Base-by-base conservation (phyloP, 2,329 filamentous ascomycete genomes). In the Colletotrichum aenigma region DNA sequence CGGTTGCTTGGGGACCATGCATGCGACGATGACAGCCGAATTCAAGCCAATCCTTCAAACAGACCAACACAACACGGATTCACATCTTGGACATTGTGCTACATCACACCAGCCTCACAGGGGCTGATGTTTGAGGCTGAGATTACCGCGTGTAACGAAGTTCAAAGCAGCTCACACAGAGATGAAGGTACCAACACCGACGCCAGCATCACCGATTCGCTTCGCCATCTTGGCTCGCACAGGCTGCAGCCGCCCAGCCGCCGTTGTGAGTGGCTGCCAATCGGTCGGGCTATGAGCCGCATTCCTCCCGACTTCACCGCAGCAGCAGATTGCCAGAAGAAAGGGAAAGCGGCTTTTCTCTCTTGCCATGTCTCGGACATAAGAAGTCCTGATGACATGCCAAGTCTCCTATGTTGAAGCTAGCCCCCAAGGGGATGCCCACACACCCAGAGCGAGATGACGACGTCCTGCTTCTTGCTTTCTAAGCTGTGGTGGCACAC, bases 331-430 rank as follows among this genome's bases (percentile, higher is more conserved):
- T 21, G 10, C 10, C n/a, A 24, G 3, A 13, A 52, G 43, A 52
- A 52, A 24, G 43, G n/a, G 9, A 21, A 12, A 66, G 16, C n/a
- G 16, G 18, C 34, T 34, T 52, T 9, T 26, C 24, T 69, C 4
- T 24, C 5, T 36, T 36, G 26, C 56, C 36, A 36, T 62, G 67
- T 62, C 56, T 74, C 74, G 70, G 58, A 38, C 56, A 61, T 69
- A 61, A 61, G 64, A 69, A 43, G 15, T 36, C 62, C 28, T 52
- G 56, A 74, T 76, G 70, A 43, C 64, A 69, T 76, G 74, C 64
- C 70, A 73, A 76, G 74, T 32, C 21, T n/a, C 34, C 34, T 64
- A 18, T 58, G 66, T 70, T 28, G 36, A 64, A 30, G 34, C 71
- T 69, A 58, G 26, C 70, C 34, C 32, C n/a, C 12, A 74, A n/a